Conservation (phyloP, 148 eudicot genomes). For the Vaccinium vitisidaea region DNA sequence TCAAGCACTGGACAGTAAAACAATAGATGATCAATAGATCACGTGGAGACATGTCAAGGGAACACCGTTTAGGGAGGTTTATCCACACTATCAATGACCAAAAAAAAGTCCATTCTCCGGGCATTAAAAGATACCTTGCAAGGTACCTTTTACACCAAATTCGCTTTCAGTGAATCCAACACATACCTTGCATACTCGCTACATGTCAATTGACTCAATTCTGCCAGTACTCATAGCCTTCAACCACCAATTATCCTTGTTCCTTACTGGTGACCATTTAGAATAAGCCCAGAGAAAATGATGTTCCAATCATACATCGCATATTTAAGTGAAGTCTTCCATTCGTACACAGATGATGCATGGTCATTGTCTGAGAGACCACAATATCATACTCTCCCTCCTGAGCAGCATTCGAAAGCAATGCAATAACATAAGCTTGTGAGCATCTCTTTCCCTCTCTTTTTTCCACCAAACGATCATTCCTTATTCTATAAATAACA, state of each 20-base stretch:
- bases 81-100: not conserved
- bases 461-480: not conserved
- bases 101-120: not conserved
- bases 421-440: not conserved
- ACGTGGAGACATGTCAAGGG: not conserved
- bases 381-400: not conserved
- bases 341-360: not conserved
- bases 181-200: not conserved
- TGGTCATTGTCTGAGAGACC: not conserved
- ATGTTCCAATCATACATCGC: not conserved
- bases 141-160: slow-evolving; percentile 4
- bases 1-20: not conserved
- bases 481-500: not conserved
- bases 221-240: not conserved
- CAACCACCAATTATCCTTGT: not conserved
- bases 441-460: not conserved
- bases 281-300: not conserved
- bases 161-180: not conserved
- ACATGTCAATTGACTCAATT: not conserved
- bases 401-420: not conserved
- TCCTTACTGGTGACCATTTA: not conserved
- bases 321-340: not conserved
- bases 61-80: not conserved
- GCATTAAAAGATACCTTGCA: not conserved
- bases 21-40: not conserved